Base-by-base conservation (phyloP, 176 grass and related monocot species). In the Guadua angustifolia region DNA sequence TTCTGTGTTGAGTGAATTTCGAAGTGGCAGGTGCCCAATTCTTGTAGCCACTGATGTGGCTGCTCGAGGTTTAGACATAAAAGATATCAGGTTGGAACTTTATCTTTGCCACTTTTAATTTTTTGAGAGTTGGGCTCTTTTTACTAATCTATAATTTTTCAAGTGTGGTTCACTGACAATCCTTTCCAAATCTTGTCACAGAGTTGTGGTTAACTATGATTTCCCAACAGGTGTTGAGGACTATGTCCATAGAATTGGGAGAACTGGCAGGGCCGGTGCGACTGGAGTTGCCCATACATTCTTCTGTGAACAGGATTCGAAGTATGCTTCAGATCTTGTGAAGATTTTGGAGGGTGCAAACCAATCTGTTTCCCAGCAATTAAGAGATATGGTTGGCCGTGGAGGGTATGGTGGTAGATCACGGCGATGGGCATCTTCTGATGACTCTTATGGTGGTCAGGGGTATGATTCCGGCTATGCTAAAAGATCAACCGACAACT, bases 211-310 rank as follows among this genome's bases (percentile, higher is more conserved):
- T 62, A 92, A 94, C 63, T 94, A 94, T 35, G 92, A 92, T 87
- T 94, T 94, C 79, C 92, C 93, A 9, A 93, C 84, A 16, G 95
- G 89, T 61, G 91, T 98, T 62, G 95, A 95, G 59, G 95, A 95
- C 64, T 98, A 98, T 80, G 92, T 98, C 78, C 95, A 98, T 71
- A 90, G 95, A 91, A 98, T 98, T 80, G 95, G 95, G 66, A 95
- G 95, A 44, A 98, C 95, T 24, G 95, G 95, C n/a, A 77, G 93
- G 73, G 95, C 95, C 29, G 93, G 93, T 45, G 95, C 95, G 0
- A 95, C 85, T 5, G 95, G 95, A 68, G 67, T 87, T 81, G 89
- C 95, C 33, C 95, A 90, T 81, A 95, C 95, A 65, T 98, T 98
- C 88, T 98, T 98, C n/a, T 93, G 87, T 66, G 91, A 95, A 0